Evolutionary conservation across 352 stramenopile species (phyloP).

Genomic region (Pythium volutum): DNA sequence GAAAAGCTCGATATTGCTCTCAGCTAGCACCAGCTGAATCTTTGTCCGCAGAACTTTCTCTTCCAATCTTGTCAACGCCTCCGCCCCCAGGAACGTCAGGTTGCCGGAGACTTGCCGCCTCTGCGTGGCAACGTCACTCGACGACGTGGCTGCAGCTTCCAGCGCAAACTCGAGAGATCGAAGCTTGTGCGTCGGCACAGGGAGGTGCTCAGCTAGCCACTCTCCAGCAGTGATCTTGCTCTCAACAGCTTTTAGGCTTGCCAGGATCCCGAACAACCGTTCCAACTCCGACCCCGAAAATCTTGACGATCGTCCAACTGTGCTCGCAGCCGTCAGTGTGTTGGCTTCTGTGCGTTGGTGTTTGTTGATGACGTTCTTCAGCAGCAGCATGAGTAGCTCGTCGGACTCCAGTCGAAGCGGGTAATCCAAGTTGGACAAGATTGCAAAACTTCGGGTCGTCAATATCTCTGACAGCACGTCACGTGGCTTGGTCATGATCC

Average conservation of each 20-base stretch:
- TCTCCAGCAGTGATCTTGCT: conserved; percentile 31
- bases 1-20: conserved; percentile 9
- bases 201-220: conserved; percentile 28
- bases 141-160: conserved; percentile 14
- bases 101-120: neutral
- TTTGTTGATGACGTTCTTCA: conserved; percentile 61
- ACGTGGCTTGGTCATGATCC: conserved; percentile 54
- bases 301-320: neutral
- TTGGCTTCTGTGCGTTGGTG: neutral
- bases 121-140: neutral
- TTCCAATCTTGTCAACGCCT: conserved; percentile 24
- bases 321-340: neutral
- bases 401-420: conserved; percentile 63
- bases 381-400: conserved; percentile 67
- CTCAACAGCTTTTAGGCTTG: conserved; percentile 22
- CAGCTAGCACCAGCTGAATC: conserved; percentile 25
- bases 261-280: conserved; percentile 24
- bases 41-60: conserved; percentile 23
- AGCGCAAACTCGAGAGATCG: conserved; percentile 29
- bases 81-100: conserved; percentile 24
- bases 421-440: conserved; percentile 41
- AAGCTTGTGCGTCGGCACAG: conserved; percentile 25
- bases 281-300: conserved; percentile 26
- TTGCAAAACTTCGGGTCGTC: conserved; percentile 45
- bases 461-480: conserved; percentile 50